Base-by-base conservation (phyloP, 768 basidiomycete species). In the Lanmaoa pseudosensibilis region DNA sequence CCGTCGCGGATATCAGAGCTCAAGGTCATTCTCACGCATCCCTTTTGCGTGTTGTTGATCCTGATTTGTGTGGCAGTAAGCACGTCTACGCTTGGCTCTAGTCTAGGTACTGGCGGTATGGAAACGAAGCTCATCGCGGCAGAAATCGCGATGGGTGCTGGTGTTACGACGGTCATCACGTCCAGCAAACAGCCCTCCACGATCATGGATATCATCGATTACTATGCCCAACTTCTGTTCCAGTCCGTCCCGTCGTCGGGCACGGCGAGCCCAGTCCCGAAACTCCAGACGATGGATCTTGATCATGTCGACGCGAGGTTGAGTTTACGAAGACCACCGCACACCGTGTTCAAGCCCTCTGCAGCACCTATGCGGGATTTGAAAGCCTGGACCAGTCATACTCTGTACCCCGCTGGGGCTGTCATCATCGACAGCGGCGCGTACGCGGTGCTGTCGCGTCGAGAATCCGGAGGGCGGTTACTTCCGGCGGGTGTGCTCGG, bases 101-200 rank as follows among this genome's bases (percentile, higher is more conserved):
- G 83, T 61, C 81, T 99, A 12, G 97, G 97, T 0, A 98, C 97
- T 1, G 97, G 97, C 0, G 97, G 97, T 4, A 98, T 98, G 97
- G 94, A 97, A 73, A 99, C 97, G 3, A 99, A 98, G 68, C 83
- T 98, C 63, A 97, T 98, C 61, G 97, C 97, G 1, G 96, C 97
- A 0, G 97, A 99, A 66, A 93, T 99, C 32, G 94, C 96, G 5
- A 96, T 92, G 0, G 94, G 87, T 0, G 96, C 95, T 1, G 97
- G 97, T 8, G 94, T 96, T 33, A 86, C 91, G 5, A 97, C 96
- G 0, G 80, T 98, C 43, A 91, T 99, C 65, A 86, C 88, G 46
- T 89, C 91, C 21, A 94, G 92, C 73, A 89, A 86, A 63, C 77
- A 81, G 25, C 91, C 93, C 0, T 77, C 82, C 45, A 83, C 81